Conservation (phyloP, 2,329 filamentous ascomycete genomes). For the Apiospora aurea region DNA sequence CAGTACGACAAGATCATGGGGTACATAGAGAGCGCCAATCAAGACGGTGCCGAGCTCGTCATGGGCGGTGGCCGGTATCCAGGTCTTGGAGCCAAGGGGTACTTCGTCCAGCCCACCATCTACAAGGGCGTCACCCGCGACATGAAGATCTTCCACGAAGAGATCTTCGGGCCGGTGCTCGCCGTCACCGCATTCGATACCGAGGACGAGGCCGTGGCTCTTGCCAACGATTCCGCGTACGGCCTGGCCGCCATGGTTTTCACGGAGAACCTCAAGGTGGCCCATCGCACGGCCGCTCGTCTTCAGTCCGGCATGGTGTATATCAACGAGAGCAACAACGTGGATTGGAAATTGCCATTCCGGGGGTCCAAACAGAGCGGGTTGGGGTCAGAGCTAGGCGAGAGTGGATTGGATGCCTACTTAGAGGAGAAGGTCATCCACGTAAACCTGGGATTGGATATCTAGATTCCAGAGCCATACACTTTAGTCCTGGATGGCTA, state of each 20-base stretch:
- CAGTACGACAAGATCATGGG: slow-evolving; percentile 91
- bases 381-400: slow-evolving; percentile 78
- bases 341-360: slow-evolving; percentile 50
- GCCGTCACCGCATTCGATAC: slow-evolving; percentile 86
- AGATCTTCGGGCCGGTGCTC: slow-evolving; percentile 91
- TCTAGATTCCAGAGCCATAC: slow-evolving; percentile 40
- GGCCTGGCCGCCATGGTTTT: slow-evolving; percentile 85
- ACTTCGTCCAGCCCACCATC: slow-evolving; percentile 92
- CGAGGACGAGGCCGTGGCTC: slow-evolving; percentile 77
- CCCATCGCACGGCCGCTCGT: slow-evolving; percentile 78
- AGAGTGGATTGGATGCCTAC: slow-evolving; percentile 72
- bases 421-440: slow-evolving; percentile 72
- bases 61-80: slow-evolving; percentile 52
- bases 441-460: slow-evolving; percentile 56
- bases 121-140: slow-evolving; percentile 81
- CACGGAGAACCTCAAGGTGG: slow-evolving; percentile 83
- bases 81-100: slow-evolving; percentile 78
- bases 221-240: slow-evolving; percentile 80
- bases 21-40: slow-evolving; percentile 73
- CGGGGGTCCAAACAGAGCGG: slow-evolving; percentile 82
- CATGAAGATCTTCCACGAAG: slow-evolving; percentile 92
- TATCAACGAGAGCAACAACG: slow-evolving; percentile 68
- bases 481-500: no score
- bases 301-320: slow-evolving; percentile 74
- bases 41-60: slow-evolving; percentile 67